These are phyloP conservation scores for Tricholoma sp. DNA, from an alignment of 768 basidiomycete genomes.

Conservation along the genomic window DNA sequence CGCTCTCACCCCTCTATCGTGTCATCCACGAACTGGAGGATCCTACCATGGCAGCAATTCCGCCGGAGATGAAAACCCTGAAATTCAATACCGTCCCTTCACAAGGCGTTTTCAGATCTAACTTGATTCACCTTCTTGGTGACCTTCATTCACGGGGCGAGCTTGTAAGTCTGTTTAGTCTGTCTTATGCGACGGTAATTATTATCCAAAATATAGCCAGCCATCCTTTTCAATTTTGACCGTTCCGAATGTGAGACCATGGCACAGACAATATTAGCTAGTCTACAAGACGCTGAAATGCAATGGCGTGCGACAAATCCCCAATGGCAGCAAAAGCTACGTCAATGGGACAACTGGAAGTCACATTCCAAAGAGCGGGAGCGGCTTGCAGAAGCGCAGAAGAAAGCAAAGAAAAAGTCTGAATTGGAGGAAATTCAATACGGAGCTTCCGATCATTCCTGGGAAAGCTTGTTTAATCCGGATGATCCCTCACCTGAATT, in stretches of 20 bases:
- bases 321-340: constrained; percentile 46
- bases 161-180: constrained; percentile 37
- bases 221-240: constrained; percentile 65
- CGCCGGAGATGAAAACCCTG: neutral
- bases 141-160: constrained; percentile 52
- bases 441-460: constrained; percentile 19
- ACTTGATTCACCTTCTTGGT: constrained; percentile 48
- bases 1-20: constrained; percentile 25
- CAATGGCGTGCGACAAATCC: constrained; percentile 42
- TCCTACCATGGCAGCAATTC: constrained; percentile 15
- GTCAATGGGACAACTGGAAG: constrained; percentile 48
- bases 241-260: constrained; percentile 54
- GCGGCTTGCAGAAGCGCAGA: constrained; percentile 33
- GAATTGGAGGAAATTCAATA: constrained; percentile 21
- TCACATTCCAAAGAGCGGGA: constrained; percentile 42
- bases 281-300: constrained; percentile 39
- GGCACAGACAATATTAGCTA: constrained; percentile 29
- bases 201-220: constrained; percentile 38
- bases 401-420: constrained; percentile 30
- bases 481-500: constrained; percentile 53
- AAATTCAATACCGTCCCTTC: constrained; percentile 29
- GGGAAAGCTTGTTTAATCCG: constrained; percentile 57
- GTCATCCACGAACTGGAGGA: constrained; percentile 39
- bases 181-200: neutral
- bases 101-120: constrained; percentile 25